Evolutionary conservation across 1,284 basidiomycete species (phyloP), one percentile per base, ranked within the genome.

Genomic region (Cryptococcus floricola): DNA sequence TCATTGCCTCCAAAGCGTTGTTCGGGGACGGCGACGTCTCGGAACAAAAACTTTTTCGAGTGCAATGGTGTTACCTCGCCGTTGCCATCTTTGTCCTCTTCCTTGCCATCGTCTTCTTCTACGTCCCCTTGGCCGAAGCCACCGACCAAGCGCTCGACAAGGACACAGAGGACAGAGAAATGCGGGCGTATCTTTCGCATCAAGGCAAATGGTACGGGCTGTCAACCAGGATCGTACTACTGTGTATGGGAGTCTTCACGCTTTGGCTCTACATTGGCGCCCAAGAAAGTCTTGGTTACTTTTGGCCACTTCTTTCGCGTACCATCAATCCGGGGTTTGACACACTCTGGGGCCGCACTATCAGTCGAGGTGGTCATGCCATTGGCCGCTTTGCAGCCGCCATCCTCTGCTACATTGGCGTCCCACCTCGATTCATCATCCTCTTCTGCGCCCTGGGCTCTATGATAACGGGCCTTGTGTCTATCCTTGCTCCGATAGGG

Each of bases 41-140:
- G 25, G 48, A 50, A 25, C 56, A 61, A 6, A 57, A 58, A 16
- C 60, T 77, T 16, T 74, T 75, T 60, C 64, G 70, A 25, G 66
- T 75, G 4, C 74, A 77, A 56, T 77, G 74, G 74, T 74, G 70
- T 53, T 77, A 77, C 59, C 66, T 77, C 39, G 73, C 73, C 12
- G 69, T 77, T 1, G 64, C 73, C 3, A 63, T 77, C 4, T 75
- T 75, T 37, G 75, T 73, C 23, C 63, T 73, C 41, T 59, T 68
- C 34, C 65, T 76, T 18, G 71, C 74, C 4, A 67, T 74, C 19
- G 58, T 72, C 19, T 76, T 74, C 65, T 75, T 71, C 61, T 77
- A 77, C 60, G 69, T 73, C 48, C 70, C 71, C 5, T 54, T 76
- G 7, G 65, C 68, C 28, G 74, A 76, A 53, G 74, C 69, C 2